Evolutionary conservation across 2,329 filamentous ascomycete species (phyloP), one percentile per base, ranked within the genome.

Genomic region (Falciphora oryzae): DNA sequence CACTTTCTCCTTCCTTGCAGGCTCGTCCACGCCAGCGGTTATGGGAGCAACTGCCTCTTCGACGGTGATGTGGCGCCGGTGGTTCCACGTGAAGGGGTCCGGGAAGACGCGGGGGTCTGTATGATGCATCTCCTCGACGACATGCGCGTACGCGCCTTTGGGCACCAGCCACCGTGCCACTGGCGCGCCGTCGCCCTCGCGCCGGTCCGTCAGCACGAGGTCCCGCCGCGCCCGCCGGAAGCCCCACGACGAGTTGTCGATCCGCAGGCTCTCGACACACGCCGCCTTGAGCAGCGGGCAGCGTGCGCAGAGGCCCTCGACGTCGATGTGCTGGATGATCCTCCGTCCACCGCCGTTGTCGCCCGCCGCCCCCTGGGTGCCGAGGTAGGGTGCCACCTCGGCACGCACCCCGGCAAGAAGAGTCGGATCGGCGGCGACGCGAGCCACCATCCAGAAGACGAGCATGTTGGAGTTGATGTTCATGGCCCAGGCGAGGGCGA

Each of bases 381-480:
- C 57, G 18, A 78, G 67, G 53, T 69, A 73, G 0, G 74, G 73
- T 10, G 70, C 71, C 63, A 80, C 72, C 67, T 80, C 78, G 3
- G 75, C 72, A 18, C 75, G 75, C 31, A 81, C 70, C 29, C 76
- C 72, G 35, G 70, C 71, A 1, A 80, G 70, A 3, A 80, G 73
- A 14, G 76, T 72, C 0, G 73, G 69, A 28, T 80, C 76, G 13
- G 74, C 73, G 65, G 74, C 75, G 13, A 80, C 70, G 62, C 80
- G 76, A 63, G 75, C 75, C 0, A 81, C 68, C 67, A 79, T 72
- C 79, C 79, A 81, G 7, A 73, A 72, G 4, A 75, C 70, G 35
- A 79, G 70, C 1, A 73, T 71, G 38, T 77, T 74, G 2, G 77
- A 72, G 64, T 77, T 78, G 29, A 75, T 73, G 62, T 76, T 77